Percentiles rank a stretch among this genome's conserved stretches.
Evolutionary conservation across 208 protist genomes (phyloP).

Genomic region (Tritrichomonas musculus): DNA sequence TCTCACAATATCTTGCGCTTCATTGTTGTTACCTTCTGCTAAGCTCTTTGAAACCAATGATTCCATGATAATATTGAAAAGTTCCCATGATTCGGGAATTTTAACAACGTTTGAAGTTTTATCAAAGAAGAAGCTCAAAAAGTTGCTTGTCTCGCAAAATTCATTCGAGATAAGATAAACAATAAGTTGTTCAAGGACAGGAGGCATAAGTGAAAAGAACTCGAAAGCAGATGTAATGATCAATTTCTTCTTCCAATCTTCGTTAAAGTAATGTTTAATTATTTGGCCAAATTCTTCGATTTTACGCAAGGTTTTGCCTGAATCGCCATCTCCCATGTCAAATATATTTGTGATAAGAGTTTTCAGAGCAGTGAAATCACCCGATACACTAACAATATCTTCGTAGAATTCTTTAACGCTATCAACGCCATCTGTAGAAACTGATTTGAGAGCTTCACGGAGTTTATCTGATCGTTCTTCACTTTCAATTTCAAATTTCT

Average conservation of each 20-base stretch:
- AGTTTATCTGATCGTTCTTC: background rate
- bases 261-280: background rate
- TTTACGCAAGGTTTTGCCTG: background rate
- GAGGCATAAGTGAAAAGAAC: background rate
- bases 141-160: background rate
- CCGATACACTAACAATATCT: background rate
- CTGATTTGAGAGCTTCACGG: background rate
- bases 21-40: background rate
- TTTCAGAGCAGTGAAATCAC: background rate
- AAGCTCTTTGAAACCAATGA: background rate
- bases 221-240: background rate
- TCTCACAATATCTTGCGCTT: background rate
- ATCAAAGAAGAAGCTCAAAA: background rate
- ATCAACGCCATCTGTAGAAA: background rate
- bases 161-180: background rate
- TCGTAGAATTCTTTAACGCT: background rate
- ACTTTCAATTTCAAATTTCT: background rate
- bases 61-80: background rate
- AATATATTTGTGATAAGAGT: background rate
- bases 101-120: background rate
- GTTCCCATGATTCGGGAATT: background rate
- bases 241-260: background rate
- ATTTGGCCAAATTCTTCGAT: background rate
- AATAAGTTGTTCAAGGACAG: background rate
- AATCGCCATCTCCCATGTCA: background rate